Percentiles rank a stretch among this genome's conserved stretches.
Evolutionary conservation across 163 green algal species (phyloP).

Genomic region (Coccomyxa subellipsoidea): DNA sequence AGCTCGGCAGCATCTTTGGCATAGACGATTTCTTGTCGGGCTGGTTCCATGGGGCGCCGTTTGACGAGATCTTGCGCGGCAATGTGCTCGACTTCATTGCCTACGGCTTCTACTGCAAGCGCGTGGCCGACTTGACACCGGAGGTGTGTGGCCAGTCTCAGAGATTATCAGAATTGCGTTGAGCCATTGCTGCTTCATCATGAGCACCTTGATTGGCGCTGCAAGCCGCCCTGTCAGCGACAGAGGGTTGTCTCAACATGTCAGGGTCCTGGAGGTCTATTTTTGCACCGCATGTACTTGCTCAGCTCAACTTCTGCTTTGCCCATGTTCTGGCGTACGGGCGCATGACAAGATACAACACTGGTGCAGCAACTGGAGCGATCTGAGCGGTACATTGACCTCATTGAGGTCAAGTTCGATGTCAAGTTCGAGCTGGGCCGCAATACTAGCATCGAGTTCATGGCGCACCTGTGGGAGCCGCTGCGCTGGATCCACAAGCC

Average conservation of each 20-base stretch:
- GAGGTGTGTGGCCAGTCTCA: constrained; percentile 7
- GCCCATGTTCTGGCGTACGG: too few relatives aligned
- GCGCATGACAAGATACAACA: too few relatives aligned
- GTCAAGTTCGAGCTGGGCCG: constrained; percentile 26
- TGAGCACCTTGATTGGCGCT: too few relatives aligned
- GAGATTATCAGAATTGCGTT: too few relatives aligned
- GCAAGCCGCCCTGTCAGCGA: too few relatives aligned
- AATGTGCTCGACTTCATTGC: constrained; percentile 55
- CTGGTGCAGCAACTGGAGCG: not conserved
- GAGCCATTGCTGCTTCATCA: too few relatives aligned
- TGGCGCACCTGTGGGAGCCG: constrained; percentile 48
- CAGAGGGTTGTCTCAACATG: too few relatives aligned
- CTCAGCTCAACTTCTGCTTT: too few relatives aligned
- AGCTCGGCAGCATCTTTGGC: constrained; percentile 26
- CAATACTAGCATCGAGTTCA: constrained; percentile 35
- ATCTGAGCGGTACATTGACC: not conserved
- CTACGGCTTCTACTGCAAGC: constrained; percentile 40
- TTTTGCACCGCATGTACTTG: too few relatives aligned
- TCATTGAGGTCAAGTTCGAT: constrained; percentile 20
- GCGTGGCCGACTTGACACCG: not conserved
- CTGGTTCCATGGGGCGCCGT: constrained; percentile 36
- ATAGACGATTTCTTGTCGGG: constrained; percentile 37
- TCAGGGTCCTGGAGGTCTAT: too few relatives aligned
- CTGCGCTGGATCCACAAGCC: constrained; percentile 47
- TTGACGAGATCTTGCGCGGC: constrained; percentile 15